A percentile compares a stretch with the other conserved stretches of the same genome.
phyloP scores from a whole-genome alignment of 73 alveolate species.

The Paramecium pentaurelia region DNA sequence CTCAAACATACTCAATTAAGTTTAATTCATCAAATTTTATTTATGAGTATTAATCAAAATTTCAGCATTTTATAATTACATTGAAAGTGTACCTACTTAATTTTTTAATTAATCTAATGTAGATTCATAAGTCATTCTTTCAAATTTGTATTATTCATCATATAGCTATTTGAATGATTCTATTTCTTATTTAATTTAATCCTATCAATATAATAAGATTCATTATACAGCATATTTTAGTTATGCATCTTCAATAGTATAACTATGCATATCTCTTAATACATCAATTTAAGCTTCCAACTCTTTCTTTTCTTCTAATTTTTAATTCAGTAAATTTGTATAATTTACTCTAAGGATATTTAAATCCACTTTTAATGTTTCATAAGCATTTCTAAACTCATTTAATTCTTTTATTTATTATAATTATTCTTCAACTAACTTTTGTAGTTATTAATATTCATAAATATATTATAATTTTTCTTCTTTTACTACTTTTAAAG shows the following conservation, averaged over 20 bases:
- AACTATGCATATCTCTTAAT: not conserved
- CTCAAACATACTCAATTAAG: not conserved
- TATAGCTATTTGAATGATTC: not conserved
- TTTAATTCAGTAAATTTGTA: not conserved
- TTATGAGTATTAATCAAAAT: not conserved
- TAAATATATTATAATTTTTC: conserved; percentile 27
- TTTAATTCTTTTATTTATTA: not conserved
- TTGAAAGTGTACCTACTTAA: not conserved
- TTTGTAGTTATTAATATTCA: not conserved
- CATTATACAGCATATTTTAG: not conserved
- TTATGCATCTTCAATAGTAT: not conserved
- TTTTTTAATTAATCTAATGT: not conserved
- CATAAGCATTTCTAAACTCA: not conserved
- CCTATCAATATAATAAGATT: not conserved
- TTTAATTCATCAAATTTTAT: not conserved
- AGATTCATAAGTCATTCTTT: not conserved
- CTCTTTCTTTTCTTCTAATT: not conserved
- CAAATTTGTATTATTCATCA: not conserved
- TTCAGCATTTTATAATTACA: not conserved
- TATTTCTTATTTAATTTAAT: not conserved
- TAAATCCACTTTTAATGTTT: not conserved
- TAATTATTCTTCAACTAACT: not conserved
- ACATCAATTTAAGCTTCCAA: conserved; percentile 32
- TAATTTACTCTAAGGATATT: not conserved
- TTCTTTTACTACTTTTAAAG: not conserved